A percentile compares a stretch with the other conserved stretches of the same genome.
These are phyloP conservation scores for Curvularia spicifera DNA, from an alignment of 2,329 filamentous ascomycete genomes.

Conservation along the genomic window DNA sequence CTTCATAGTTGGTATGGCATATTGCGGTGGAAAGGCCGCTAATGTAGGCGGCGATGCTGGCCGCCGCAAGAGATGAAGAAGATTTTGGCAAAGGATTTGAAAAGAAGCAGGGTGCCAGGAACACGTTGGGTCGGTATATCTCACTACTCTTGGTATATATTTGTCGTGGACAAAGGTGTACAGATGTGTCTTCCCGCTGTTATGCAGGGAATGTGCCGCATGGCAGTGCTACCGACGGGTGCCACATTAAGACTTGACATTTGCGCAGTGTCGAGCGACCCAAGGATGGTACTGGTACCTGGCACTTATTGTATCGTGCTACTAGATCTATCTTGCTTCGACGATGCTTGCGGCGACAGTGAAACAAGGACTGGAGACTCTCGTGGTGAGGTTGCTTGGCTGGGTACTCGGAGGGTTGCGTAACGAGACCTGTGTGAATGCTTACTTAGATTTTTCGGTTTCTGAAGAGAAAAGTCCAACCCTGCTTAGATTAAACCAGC, in stretches of 20 bases:
- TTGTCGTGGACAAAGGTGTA: neutral
- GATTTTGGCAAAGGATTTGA: neutral
- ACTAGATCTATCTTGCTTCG: no score
- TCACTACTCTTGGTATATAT: no score
- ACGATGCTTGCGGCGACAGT: no score
- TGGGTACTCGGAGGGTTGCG: neutral
- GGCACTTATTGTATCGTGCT: no score
- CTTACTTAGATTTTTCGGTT: no score
- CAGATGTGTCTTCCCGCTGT: neutral
- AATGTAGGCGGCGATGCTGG: neutral
- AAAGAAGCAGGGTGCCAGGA: neutral
- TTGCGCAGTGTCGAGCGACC: no score
- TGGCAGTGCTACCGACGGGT: no score
- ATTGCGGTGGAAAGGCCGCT: neutral
- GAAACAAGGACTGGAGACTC: neutral
- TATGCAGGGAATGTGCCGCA: neutral
- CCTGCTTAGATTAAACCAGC: no score
- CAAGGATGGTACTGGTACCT: no score
- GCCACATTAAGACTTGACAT: no score
- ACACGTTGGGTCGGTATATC: neutral
- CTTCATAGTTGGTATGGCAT: neutral
- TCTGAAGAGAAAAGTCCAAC: no score
- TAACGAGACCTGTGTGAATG: no score
- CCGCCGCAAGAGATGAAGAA: neutral
- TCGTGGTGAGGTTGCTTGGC: neutral